Percentiles rank a stretch among this genome's conserved stretches.
Evolutionary conservation across 2,329 filamentous ascomycete genomes (phyloP).

Genomic region (Xylariales sp.): DNA sequence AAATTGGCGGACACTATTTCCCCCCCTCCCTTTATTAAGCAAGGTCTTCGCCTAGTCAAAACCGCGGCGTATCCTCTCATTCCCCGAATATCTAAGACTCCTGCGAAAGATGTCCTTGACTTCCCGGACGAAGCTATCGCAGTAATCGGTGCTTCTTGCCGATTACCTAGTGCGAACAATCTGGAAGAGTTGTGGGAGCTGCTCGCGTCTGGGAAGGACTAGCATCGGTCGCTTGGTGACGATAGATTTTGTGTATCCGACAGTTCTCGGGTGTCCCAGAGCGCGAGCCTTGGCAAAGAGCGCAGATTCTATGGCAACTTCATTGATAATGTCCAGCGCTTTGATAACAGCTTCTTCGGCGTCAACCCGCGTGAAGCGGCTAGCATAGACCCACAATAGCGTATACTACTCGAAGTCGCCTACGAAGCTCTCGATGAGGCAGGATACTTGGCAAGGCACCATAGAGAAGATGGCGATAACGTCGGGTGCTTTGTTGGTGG

Average conservation of each 20-base stretch:
- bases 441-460: slow-evolving; percentile 13
- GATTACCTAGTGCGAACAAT: slow-evolving; percentile 4
- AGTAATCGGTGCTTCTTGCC: background rate
- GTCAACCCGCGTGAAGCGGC: slow-evolving; percentile 21
- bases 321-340: slow-evolving; percentile 15
- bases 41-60: background rate
- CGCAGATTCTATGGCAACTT: slow-evolving; percentile 19
- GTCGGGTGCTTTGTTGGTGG: slow-evolving; percentile 24
- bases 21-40: background rate
- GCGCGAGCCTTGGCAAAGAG: slow-evolving; percentile 11
- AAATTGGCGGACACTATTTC: background rate
- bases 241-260: slow-evolving; percentile 13
- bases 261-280: slow-evolving; percentile 12
- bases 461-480: slow-evolving; percentile 10
- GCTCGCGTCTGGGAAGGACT: background rate
- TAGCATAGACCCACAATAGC: slow-evolving; percentile 24
- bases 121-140: slow-evolving; percentile 4
- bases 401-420: slow-evolving; percentile 18
- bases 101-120: no score
- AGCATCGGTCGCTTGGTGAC: slow-evolving; percentile 4
- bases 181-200: slow-evolving; percentile 8
- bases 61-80: background rate
- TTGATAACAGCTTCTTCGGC: slow-evolving; percentile 25
- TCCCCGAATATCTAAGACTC: no score
- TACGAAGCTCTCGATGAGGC: slow-evolving; percentile 16